phyloP scores from a whole-genome alignment of 2,329 filamentous ascomycete genomes.

The Atkinsonella hypoxylon region DNA sequence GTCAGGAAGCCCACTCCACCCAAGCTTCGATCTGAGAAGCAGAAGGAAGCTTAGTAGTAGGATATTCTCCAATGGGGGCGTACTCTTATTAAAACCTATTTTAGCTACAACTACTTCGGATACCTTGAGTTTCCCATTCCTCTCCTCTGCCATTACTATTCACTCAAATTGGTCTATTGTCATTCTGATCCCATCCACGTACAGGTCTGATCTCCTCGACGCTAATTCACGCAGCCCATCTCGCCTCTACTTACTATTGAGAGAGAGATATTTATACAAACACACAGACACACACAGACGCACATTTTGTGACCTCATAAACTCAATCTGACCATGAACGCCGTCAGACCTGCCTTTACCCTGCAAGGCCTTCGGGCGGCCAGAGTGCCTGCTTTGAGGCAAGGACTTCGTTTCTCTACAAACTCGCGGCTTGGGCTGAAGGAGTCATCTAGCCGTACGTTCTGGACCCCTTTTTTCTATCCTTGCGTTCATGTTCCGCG shows the following conservation, averaged over 20 bases:
- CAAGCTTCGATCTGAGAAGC: background rate
- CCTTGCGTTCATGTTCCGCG: too few relatives aligned
- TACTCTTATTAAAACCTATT: background rate
- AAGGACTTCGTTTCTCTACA: conserved; percentile 16
- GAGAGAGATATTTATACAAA: too few relatives aligned
- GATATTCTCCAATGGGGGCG: background rate
- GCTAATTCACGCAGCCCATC: too few relatives aligned
- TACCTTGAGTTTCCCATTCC: background rate
- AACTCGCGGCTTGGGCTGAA: conserved; percentile 20
- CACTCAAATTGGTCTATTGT: too few relatives aligned
- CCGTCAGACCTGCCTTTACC: background rate
- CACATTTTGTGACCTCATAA: too few relatives aligned
- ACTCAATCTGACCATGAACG: conserved; percentile 1
- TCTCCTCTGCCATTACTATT: background rate
- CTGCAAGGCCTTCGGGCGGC: conserved; percentile 15
- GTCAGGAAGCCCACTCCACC: conserved; percentile 5
- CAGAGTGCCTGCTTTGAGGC: conserved; percentile 11
- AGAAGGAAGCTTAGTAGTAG: background rate
- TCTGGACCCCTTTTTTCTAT: background rate
- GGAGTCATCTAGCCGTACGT: conserved; percentile 25
- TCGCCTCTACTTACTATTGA: too few relatives aligned
- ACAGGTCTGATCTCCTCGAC: too few relatives aligned
- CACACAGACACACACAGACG: too few relatives aligned
- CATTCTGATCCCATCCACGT: too few relatives aligned
- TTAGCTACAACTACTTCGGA: background rate